A percentile compares a stretch with the other conserved stretches of the same genome.
These are phyloP conservation scores for Hypoxylon lienhwacheense DNA, from an alignment of 495 filamentous ascomycete genomes.

Conservation along the genomic window DNA sequence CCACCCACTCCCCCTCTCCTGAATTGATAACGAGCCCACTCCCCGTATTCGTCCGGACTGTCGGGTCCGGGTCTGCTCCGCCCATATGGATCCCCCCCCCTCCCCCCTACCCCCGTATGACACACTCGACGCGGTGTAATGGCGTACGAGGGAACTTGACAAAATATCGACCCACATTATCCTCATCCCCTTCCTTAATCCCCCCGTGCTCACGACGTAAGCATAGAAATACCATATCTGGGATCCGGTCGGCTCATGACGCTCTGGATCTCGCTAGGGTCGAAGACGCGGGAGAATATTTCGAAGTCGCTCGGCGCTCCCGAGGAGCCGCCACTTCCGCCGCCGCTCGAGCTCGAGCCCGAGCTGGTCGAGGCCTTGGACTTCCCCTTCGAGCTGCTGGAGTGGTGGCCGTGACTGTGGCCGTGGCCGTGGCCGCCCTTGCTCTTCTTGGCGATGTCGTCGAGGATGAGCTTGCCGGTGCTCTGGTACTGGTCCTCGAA, in stretches of 20 bases:
- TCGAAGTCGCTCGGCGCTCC: slow-evolving; percentile 45
- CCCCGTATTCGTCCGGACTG: slow-evolving; percentile 16
- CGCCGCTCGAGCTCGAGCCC: slow-evolving; percentile 23
- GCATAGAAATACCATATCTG: slow-evolving; percentile 50
- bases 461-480: slow-evolving; percentile 49
- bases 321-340: slow-evolving; percentile 9
- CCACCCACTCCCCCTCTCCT: too few species aligned
- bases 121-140: slow-evolving; percentile 37
- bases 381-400: slow-evolving; percentile 40
- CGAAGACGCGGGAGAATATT: slow-evolving; percentile 49
- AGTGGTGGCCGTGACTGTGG: slow-evolving; percentile 5
- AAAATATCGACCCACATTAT: slow-evolving; percentile 3
- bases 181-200: background rate
- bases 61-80: slow-evolving; percentile 36
- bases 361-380: slow-evolving; percentile 38
- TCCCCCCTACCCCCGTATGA: too few species aligned
- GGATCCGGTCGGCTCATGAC: slow-evolving; percentile 49
- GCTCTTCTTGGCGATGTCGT: slow-evolving; percentile 53
- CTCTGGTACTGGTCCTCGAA: slow-evolving; percentile 57
- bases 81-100: slow-evolving; percentile 28
- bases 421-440: slow-evolving; percentile 28
- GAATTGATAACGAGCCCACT: background rate
- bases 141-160: slow-evolving; percentile 32
- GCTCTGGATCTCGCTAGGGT: slow-evolving; percentile 43
- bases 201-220: slow-evolving; percentile 35